These are phyloP conservation scores for Fusarium graminum DNA, from an alignment of 2,329 filamentous ascomycete genomes.

Conservation along the genomic window DNA sequence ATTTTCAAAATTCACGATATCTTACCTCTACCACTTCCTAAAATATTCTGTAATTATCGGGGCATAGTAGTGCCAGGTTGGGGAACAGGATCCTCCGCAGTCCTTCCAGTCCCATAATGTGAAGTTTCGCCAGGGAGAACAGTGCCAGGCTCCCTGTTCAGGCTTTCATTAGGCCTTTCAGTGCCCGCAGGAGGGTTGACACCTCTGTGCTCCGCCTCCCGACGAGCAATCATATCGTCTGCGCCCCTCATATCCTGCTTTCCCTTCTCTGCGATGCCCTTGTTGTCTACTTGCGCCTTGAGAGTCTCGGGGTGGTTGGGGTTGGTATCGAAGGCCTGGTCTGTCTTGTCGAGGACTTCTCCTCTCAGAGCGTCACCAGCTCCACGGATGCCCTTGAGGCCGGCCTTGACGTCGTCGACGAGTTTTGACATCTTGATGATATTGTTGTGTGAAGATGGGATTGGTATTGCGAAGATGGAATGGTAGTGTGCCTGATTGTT, in stretches of 20 bases:
- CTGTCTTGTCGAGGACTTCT: constrained; percentile 37
- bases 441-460: neutral
- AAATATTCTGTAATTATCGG: neutral
- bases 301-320: constrained; percentile 25
- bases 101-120: constrained; percentile 20
- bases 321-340: constrained; percentile 40
- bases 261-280: constrained; percentile 32
- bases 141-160: constrained; percentile 26
- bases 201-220: constrained; percentile 38
- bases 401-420: constrained; percentile 44
- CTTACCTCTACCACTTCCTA: neutral
- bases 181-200: constrained; percentile 15
- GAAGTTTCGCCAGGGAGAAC: constrained; percentile 13
- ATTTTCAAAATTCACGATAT: accelerated
- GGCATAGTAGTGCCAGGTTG: neutral
- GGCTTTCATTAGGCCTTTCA: constrained; percentile 19
- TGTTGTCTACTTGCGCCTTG: constrained; percentile 18
- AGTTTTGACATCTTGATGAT: constrained; percentile 38
- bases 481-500: neutral
- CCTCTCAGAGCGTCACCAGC: constrained; percentile 44
- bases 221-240: constrained; percentile 40
- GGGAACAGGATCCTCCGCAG: neutral
- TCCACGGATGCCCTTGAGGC: constrained; percentile 43
- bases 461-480: neutral
- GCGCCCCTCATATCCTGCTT: constrained; percentile 34